These are phyloP conservation scores for Rhodotorula toruloides DNA, from an alignment of 768 basidiomycete genomes.

Conservation along the genomic window DNA sequence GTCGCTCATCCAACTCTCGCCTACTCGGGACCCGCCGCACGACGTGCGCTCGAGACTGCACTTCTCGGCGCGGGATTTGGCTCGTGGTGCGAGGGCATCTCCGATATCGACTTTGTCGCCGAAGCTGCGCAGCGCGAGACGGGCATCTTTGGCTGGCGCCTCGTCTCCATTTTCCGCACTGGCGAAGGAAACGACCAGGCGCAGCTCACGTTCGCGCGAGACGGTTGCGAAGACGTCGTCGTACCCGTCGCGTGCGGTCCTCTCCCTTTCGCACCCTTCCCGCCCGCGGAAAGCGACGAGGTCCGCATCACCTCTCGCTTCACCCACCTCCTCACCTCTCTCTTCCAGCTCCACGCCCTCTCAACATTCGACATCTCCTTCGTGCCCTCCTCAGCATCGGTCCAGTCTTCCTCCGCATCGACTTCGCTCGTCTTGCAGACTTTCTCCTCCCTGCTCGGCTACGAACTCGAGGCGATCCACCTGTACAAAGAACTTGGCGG, in stretches of 20 bases:
- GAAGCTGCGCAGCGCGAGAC: background rate
- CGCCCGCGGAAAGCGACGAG: background rate
- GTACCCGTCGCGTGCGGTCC: constrained; percentile 11
- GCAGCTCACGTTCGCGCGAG: constrained; percentile 2
- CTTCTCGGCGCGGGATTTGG: constrained; percentile 3
- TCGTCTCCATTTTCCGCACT: background rate
- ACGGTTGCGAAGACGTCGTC: background rate
- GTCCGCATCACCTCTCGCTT: constrained; percentile 26
- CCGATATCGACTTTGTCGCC: background rate
- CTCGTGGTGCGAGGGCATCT: constrained; percentile 1
- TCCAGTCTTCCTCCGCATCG: constrained; percentile 19
- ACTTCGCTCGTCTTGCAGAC: constrained; percentile 22
- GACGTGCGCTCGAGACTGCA: constrained; percentile 6
- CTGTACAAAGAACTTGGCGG: constrained; percentile 35
- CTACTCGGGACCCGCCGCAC: background rate
- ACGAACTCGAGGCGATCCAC: constrained; percentile 25
- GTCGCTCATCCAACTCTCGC: constrained; percentile 23
- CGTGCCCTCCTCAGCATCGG: constrained; percentile 9
- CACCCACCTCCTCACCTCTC: constrained; percentile 23
- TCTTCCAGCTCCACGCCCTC: constrained; percentile 30
- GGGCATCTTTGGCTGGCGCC: constrained; percentile 22
- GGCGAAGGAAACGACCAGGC: background rate
- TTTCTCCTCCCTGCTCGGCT: constrained; percentile 22
- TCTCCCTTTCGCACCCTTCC: constrained; percentile 7
- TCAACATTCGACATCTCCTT: constrained; percentile 23